phyloP scores from a whole-genome alignment of 768 basidiomycete species.

The Lyophyllum shimeji region DNA sequence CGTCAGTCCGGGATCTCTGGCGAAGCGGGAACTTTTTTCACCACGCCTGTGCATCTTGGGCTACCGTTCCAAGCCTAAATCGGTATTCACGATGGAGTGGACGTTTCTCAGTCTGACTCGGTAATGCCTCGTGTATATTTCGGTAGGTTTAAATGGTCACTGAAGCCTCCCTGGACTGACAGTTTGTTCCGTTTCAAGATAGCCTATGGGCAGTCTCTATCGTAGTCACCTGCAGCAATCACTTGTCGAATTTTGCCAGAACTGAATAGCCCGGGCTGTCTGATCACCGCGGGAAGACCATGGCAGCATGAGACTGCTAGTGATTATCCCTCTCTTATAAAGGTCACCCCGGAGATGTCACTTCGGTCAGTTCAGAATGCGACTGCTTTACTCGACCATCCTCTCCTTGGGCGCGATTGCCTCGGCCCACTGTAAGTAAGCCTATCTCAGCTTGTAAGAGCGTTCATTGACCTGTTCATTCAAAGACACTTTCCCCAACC shows the following conservation, averaged over 20 bases:
- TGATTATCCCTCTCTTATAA: neutral
- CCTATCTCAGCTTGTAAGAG: neutral
- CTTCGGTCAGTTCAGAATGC: neutral
- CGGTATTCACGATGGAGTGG: neutral
- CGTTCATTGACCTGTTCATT: neutral
- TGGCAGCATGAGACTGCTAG: neutral
- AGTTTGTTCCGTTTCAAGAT: neutral
- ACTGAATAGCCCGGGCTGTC: neutral
- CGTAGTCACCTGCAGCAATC: no score
- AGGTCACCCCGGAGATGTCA: neutral
- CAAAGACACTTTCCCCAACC: slow-evolving; percentile 19
- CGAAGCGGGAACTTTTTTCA: no score
- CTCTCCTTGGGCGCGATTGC: slow-evolving; percentile 3
- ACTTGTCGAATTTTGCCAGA: no score
- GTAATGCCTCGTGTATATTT: slow-evolving; percentile 2
- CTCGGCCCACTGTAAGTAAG: slow-evolving; percentile 11
- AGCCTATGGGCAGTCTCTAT: neutral
- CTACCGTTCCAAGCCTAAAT: no score
- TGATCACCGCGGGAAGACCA: neutral
- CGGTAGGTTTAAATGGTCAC: neutral
- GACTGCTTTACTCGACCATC: neutral
- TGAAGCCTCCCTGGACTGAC: neutral
- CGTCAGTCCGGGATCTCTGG: no score
- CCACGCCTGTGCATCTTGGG: no score
- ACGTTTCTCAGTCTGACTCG: neutral